These are phyloP conservation scores for Annulohypoxylon truncatum DNA, from an alignment of 2,329 filamentous ascomycete species.

Conservation along the genomic window DNA sequence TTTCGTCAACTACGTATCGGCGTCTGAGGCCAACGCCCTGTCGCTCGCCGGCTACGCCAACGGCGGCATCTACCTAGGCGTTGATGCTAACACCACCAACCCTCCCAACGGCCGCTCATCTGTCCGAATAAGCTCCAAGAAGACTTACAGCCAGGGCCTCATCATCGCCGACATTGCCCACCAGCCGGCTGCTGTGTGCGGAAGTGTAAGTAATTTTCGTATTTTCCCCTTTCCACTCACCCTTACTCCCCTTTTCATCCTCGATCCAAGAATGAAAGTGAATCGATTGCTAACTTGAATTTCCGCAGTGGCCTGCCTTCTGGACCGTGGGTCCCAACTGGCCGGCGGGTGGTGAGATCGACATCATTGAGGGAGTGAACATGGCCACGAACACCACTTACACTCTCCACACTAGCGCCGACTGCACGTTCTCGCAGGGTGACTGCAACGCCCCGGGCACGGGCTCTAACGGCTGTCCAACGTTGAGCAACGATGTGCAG, in stretches of 20 bases:
- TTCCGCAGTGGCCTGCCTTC: slow-evolving; percentile 77
- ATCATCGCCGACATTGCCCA: slow-evolving; percentile 79
- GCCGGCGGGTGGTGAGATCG: slow-evolving; percentile 79
- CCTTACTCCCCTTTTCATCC: background rate
- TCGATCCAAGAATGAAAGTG: background rate
- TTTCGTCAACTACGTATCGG: slow-evolving; percentile 76
- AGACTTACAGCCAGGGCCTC: slow-evolving; percentile 74
- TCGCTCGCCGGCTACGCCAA: slow-evolving; percentile 69
- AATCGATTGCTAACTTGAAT: slow-evolving; percentile 11
- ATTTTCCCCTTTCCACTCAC: background rate
- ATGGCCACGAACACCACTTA: slow-evolving; percentile 67
- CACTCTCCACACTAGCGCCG: slow-evolving; percentile 73
- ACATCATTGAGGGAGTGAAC: slow-evolving; percentile 84
- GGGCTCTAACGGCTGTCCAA: slow-evolving; percentile 69
- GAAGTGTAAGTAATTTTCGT: slow-evolving; percentile 54
- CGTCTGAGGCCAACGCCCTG: slow-evolving; percentile 65
- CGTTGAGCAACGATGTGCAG: slow-evolving; percentile 61
- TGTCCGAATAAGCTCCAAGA: slow-evolving; percentile 75
- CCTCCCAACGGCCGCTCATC: slow-evolving; percentile 72
- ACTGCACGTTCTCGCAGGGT: slow-evolving; percentile 64
- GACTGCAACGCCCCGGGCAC: slow-evolving; percentile 67
- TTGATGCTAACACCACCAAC: slow-evolving; percentile 70
- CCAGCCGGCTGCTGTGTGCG: slow-evolving; percentile 79
- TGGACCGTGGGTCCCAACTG: slow-evolving; percentile 76
- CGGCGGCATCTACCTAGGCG: slow-evolving; percentile 73